Conservation (phyloP, 345 rosid genomes). For the Xanthoceras sorbifolium region DNA sequence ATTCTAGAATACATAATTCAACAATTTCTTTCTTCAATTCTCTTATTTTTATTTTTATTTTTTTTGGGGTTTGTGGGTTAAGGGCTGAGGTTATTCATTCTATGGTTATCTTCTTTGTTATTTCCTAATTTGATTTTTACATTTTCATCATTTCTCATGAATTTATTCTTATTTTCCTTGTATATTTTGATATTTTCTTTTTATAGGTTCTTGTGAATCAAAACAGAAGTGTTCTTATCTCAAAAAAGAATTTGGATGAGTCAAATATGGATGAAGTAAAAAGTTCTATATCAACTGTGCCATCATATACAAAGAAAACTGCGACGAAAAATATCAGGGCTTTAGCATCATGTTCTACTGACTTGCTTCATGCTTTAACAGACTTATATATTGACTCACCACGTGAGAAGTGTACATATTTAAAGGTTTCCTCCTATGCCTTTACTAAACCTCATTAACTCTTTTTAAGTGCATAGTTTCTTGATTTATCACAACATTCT, state of each 20-base stretch:
- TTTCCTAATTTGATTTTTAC: neutral
- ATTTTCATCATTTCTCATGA: neutral
- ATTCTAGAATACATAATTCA: too few species aligned
- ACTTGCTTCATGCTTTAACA: conserved; percentile 69
- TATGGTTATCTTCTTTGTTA: neutral
- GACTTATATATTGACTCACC: conserved; percentile 54
- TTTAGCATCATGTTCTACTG: conserved; percentile 61
- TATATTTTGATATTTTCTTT: conserved; percentile 8
- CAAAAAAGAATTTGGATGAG: conserved; percentile 32
- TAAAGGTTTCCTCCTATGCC: conserved; percentile 57
- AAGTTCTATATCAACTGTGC: conserved; percentile 32
- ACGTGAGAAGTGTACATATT: conserved; percentile 47
- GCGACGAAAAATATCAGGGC: conserved; percentile 70
- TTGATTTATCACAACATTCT: neutral
- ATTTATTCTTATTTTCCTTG: neutral
- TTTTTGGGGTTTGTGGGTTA: neutral
- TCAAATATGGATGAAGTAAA: conserved; percentile 26
- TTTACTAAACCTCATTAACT: neutral
- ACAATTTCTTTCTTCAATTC: neutral
- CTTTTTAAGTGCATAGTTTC: conserved; percentile 1
- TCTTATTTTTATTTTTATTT: neutral
- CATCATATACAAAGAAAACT: conserved; percentile 61
- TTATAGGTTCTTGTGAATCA: conserved; percentile 76
- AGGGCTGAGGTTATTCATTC: neutral
- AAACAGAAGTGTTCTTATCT: conserved; percentile 48